A percentile compares a stretch with the other conserved stretches of the same genome.
Evolutionary conservation across 768 basidiomycete species (phyloP).

Genomic region (button mushroom (Agaricus bisporus)): DNA sequence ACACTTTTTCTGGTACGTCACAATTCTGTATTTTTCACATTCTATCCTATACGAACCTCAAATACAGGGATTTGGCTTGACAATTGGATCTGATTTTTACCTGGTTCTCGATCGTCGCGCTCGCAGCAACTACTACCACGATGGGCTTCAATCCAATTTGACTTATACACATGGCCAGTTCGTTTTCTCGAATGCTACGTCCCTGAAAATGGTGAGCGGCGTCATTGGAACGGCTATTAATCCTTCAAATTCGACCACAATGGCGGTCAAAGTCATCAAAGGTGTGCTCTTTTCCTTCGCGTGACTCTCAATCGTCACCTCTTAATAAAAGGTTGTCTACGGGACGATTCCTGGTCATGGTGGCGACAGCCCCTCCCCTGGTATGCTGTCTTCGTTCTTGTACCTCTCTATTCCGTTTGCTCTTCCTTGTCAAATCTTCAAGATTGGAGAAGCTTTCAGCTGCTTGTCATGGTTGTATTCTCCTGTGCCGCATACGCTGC

Average conservation of each 20-base stretch:
- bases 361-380: slow-evolving; percentile 72
- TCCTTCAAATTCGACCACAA: slow-evolving; percentile 29
- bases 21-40: background rate
- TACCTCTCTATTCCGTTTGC: slow-evolving; percentile 69
- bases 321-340: slow-evolving; percentile 56
- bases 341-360: slow-evolving; percentile 72
- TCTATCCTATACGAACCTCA: background rate
- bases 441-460: slow-evolving; percentile 59
- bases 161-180: slow-evolving; percentile 53
- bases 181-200: slow-evolving; percentile 38
- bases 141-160: slow-evolving; percentile 32
- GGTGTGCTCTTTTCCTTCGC: slow-evolving; percentile 25
- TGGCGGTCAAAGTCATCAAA: slow-evolving; percentile 39
- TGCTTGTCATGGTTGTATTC: slow-evolving; percentile 73
- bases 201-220: slow-evolving; percentile 30
- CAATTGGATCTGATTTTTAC: slow-evolving; percentile 79
- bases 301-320: background rate
- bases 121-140: slow-evolving; percentile 41
- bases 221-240: slow-evolving; percentile 32
- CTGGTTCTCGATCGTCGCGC: slow-evolving; percentile 62
- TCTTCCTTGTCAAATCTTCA: slow-evolving; percentile 78
- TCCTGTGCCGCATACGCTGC: slow-evolving; percentile 71
- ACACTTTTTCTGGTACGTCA: slow-evolving; percentile 65
- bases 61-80: slow-evolving; percentile 71
- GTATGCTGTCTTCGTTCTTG: slow-evolving; percentile 75